Base-by-base conservation (phyloP, 345 rosid species). In the Xanthoceras sorbifolium region DNA sequence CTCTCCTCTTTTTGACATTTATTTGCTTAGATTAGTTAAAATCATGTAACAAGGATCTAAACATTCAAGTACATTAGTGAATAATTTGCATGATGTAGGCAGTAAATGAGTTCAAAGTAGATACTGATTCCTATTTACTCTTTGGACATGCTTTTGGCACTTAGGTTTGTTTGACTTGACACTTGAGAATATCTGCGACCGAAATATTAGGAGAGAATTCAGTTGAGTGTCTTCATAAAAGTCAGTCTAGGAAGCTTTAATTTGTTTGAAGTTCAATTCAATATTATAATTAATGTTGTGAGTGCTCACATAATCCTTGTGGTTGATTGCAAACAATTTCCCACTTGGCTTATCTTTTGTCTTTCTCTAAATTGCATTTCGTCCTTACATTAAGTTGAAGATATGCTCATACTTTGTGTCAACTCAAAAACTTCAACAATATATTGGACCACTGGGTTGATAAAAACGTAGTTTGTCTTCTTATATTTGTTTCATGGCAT, bases 381-480 rank as follows among this genome's bases (percentile, higher is more conserved):
- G 60, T 62, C 20, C 8, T 28, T 29, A 15, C 52, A 1, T 25
- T 18, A 63, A 62, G 61, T 44, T 11, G 10, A 62, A 18, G 28
- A 28, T n/a, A 20, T 40, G 46, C 25, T 65, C 36, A 52, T 54
- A 32, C 12, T 76, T 65, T 52, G 34, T 25, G 54, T 36, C 73
- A 65, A 54, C 69, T 54, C 61, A 26, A 76, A 71, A 60, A 48
- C 28, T 69, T 22, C 34, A 48, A 15, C 65, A 40, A 29, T n/a
- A 38, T 62, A 57, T 22, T 59, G 77, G 69, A 42, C 79, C 79
- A 66, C 80, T 2, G 62, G 59, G 60, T 17, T 48, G 23, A 36
- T 26, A 28, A 36, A 12, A 31, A 46, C n/a, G 22, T 6, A 7
- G 50, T 34, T 46, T 71, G 40, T 46, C 48, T 31, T n/a, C 17